A percentile compares a stretch with the other conserved stretches of the same genome.
These are phyloP conservation scores for Zanthoxylum bungeanum DNA, from an alignment of 345 rosid species.

Conservation along the genomic window DNA sequence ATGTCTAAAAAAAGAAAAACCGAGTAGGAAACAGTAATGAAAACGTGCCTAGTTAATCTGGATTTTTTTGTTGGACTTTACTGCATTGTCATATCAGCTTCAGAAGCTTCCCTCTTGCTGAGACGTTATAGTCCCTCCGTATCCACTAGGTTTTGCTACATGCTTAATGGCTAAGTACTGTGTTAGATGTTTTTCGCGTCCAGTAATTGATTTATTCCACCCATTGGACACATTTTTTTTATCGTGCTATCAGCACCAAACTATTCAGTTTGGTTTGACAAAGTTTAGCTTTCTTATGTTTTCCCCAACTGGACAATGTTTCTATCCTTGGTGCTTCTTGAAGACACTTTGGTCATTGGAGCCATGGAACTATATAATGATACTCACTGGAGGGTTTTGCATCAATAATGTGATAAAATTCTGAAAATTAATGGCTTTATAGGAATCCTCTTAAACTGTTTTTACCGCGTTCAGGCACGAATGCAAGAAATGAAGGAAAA, in stretches of 20 bases:
- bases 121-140: background rate
- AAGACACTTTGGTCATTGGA: background rate
- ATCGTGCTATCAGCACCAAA: background rate
- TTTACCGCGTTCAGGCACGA: constrained; percentile 55
- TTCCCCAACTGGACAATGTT: background rate
- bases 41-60: background rate
- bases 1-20: background rate
- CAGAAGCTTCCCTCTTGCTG: background rate
- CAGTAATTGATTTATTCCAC: background rate
- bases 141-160: background rate
- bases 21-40: background rate
- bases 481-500: constrained; percentile 99
- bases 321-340: background rate
- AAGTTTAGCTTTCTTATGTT: background rate
- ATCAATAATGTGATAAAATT: background rate
- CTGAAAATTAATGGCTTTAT: background rate
- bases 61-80: background rate
- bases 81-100: background rate
- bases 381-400: background rate
- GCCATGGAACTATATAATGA: background rate
- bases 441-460: background rate
- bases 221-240: background rate
- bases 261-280: background rate
- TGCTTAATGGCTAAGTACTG: background rate
- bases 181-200: background rate